A percentile compares a stretch with the other conserved stretches of the same genome.
These are phyloP conservation scores for Volvox carteri DNA, from an alignment of 163 green algal species.

Conservation along the genomic window DNA sequence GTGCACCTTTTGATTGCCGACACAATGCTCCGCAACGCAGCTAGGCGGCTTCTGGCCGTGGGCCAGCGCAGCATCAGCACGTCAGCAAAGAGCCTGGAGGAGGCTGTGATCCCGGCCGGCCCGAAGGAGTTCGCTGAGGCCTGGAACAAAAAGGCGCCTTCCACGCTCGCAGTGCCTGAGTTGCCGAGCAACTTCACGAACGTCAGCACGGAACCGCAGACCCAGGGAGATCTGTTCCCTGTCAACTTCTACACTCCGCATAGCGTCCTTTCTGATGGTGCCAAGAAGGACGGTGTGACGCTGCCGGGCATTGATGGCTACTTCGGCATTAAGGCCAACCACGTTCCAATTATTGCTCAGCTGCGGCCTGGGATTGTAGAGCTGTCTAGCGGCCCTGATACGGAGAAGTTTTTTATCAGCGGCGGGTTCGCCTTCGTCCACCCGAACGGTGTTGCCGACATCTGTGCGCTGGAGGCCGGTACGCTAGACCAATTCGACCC, in stretches of 20 bases:
- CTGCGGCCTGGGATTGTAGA: constrained; percentile 95
- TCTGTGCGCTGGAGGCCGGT: constrained; percentile 96
- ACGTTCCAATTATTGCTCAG: constrained; percentile 98
- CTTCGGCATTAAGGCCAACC: constrained; percentile 98
- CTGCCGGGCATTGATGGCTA: constrained; percentile 95
- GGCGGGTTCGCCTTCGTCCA: constrained; percentile 99
- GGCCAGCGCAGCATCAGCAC: constrained; percentile 64
- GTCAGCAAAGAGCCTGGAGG: constrained; percentile 62
- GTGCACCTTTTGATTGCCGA: constrained; percentile 27
- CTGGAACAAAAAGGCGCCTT: constrained; percentile 74
- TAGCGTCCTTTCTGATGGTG: constrained; percentile 62
- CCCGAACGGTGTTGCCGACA: constrained; percentile 92
- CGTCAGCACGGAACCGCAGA: constrained; percentile 49
- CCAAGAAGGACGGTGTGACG: constrained; percentile 91
- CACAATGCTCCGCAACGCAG: constrained; percentile 57
- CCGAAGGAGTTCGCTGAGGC: constrained; percentile 74
- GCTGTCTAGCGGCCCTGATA: constrained; percentile 92
- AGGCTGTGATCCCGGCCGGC: constrained; percentile 64
- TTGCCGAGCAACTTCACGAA: constrained; percentile 81
- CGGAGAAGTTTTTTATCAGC: constrained; percentile 95
- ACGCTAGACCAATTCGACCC: constrained; percentile 92
- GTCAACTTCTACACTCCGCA: constrained; percentile 89
- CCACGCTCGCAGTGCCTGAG: constrained; percentile 70
- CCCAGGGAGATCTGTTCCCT: constrained; percentile 84
- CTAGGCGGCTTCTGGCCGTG: constrained; percentile 50